Evolutionary conservation across 805 yeast species (phyloP).

Genomic region (Starmera quercuum): DNA sequence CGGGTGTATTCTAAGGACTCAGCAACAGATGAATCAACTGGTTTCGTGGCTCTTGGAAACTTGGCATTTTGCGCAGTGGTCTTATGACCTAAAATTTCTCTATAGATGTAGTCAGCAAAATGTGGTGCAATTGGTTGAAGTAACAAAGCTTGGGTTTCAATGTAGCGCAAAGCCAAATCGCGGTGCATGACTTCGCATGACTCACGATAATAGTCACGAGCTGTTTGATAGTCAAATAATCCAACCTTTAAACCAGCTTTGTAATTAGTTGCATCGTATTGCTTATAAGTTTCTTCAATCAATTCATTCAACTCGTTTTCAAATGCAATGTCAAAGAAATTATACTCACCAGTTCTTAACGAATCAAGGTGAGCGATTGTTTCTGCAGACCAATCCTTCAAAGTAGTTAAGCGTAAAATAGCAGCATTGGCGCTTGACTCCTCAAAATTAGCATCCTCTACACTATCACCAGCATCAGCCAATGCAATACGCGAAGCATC

Average conservation of each 20-base stretch:
- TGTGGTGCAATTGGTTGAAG: slow-evolving; percentile 95
- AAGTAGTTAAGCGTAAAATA: slow-evolving; percentile 81
- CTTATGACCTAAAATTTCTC: slow-evolving; percentile 65
- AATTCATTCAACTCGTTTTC: slow-evolving; percentile 88
- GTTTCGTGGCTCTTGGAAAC: slow-evolving; percentile 74
- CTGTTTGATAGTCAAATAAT: slow-evolving; percentile 87
- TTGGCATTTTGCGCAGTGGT: slow-evolving; percentile 63
- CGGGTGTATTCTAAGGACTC: slow-evolving; percentile 79
- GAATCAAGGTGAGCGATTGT: slow-evolving; percentile 41
- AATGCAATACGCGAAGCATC: slow-evolving; percentile 96
- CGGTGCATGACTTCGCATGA: slow-evolving; percentile 63
- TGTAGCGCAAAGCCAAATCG: slow-evolving; percentile 73
- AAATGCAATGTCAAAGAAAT: slow-evolving; percentile 81
- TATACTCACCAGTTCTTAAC: slow-evolving; percentile 45
- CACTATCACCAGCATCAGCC: slow-evolving; percentile 97
- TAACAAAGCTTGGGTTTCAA: slow-evolving; percentile 78
- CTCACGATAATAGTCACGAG: slow-evolving; percentile 96
- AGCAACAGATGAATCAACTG: slow-evolving; percentile 50
- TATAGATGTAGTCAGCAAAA: slow-evolving; percentile 83
- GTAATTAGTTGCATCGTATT: slow-evolving; percentile 67
- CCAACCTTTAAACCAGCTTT: slow-evolving; percentile 88
- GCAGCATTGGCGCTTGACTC: slow-evolving; percentile 97
- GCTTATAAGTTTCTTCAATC: slow-evolving; percentile 64
- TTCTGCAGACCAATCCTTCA: slow-evolving; percentile 95
- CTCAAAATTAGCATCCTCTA: slow-evolving; percentile 97